These are phyloP conservation scores for Curvularia verruculosa DNA, from an alignment of 2,329 filamentous ascomycete genomes.

Conservation along the genomic window DNA sequence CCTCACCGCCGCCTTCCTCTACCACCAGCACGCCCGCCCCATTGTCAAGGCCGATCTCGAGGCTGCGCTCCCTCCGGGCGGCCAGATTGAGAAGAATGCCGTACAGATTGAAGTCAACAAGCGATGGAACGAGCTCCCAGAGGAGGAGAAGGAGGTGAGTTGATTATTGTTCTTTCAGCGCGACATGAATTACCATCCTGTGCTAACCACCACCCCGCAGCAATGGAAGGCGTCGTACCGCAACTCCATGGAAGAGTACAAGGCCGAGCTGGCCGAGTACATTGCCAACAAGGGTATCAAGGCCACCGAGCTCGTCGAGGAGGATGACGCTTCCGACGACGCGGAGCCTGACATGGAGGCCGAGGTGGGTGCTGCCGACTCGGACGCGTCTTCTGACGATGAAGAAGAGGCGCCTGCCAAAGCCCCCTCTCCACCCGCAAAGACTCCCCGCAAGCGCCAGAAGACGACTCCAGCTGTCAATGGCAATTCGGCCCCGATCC, in stretches of 20 bases:
- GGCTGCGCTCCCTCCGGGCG: conserved; percentile 60
- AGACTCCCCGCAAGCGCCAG: conserved; percentile 50
- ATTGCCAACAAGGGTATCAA: conserved; percentile 54
- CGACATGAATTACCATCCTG: not conserved
- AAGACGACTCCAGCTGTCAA: conserved; percentile 40
- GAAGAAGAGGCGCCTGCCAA: conserved; percentile 44
- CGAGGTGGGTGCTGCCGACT: conserved; percentile 44
- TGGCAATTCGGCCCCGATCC: conserved; percentile 22
- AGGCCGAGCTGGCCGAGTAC: conserved; percentile 62
- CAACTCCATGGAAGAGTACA: conserved; percentile 60
- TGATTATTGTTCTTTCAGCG: too few species aligned
- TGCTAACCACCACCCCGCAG: conserved; percentile 21
- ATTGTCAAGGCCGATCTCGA: conserved; percentile 74
- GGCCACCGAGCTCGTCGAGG: conserved; percentile 53
- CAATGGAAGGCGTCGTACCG: conserved; percentile 59
- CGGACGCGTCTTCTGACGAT: conserved; percentile 50
- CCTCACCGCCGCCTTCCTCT: conserved; percentile 92
- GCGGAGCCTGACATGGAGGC: conserved; percentile 41
- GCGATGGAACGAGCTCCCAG: conserved; percentile 80
- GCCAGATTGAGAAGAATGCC: conserved; percentile 80
- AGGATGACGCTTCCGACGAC: conserved; percentile 36
- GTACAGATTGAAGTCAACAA: conserved; percentile 86
- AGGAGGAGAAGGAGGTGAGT: conserved; percentile 71
- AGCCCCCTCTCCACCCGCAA: conserved; percentile 45
- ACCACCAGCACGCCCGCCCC: conserved; percentile 84